Evolutionary conservation across 306 rosid genomes (phyloP).

Genomic region (Quercus glauca): DNA sequence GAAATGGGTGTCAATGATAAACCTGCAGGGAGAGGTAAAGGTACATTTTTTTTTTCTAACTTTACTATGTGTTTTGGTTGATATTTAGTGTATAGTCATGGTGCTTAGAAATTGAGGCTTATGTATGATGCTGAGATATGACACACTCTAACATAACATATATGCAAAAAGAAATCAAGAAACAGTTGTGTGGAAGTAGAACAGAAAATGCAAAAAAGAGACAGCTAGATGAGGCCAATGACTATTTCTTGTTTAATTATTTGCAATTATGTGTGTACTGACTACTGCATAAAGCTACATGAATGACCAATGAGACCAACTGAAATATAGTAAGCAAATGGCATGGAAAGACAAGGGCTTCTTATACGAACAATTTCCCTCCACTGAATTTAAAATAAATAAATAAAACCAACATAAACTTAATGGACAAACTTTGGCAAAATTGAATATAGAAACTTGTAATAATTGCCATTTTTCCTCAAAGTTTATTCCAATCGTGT

Average conservation of each 20-base stretch:
- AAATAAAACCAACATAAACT: not conserved
- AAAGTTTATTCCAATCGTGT: constrained; percentile 4
- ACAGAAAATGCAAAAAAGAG: constrained; percentile 58
- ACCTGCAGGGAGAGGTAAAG: constrained; percentile 26
- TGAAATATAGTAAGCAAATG: not conserved
- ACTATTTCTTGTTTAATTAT: not conserved
- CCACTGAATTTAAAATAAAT: no score
- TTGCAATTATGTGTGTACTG: not conserved
- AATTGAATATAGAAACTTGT: not conserved
- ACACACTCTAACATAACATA: not conserved
- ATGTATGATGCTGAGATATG: not conserved
- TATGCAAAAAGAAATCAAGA: not conserved
- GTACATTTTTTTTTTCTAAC: constrained; percentile 7
- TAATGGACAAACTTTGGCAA: not conserved
- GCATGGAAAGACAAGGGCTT: no score
- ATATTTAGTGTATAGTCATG: no score
- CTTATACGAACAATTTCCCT: no score
- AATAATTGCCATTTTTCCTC: not conserved
- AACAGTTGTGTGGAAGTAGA: constrained; percentile 33
- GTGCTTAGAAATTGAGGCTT: not conserved
- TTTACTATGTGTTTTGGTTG: not conserved
- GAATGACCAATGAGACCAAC: not conserved
- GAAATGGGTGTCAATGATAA: constrained; percentile 19
- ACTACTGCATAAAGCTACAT: not conserved
- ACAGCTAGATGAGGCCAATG: not conserved